Percentiles rank a stretch among this genome's conserved stretches.
These are phyloP conservation scores for Aspergillus oerlinghausenensis DNA, from an alignment of 2,329 filamentous ascomycete species.

Conservation along the genomic window DNA sequence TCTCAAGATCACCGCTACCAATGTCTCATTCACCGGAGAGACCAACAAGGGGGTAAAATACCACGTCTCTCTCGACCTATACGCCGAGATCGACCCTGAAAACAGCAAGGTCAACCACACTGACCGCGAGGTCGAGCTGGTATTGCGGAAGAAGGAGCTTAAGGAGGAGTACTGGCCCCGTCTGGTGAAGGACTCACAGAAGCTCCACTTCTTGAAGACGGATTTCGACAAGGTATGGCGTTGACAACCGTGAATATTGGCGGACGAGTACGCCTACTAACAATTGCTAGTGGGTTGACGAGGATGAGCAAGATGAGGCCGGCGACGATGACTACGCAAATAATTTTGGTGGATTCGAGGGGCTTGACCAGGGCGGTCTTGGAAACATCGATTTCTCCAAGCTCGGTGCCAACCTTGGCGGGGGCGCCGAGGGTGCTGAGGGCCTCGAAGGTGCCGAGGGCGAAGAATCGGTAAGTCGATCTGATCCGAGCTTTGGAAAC, in stretches of 20 bases:
- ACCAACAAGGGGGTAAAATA: conserved; percentile 86
- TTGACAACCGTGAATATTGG: background rate
- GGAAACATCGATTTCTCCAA: conserved; percentile 93
- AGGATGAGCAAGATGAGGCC: conserved; percentile 94
- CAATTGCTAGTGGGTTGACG: conserved; percentile 74
- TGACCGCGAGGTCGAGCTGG: conserved; percentile 78
- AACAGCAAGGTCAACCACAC: conserved; percentile 87
- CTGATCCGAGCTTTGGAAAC: background rate
- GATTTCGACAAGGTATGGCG: conserved; percentile 84
- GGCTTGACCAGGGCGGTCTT: conserved; percentile 60
- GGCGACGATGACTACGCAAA: conserved; percentile 67
- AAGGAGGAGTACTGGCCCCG: conserved; percentile 94
- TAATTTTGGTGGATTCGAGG: conserved; percentile 48
- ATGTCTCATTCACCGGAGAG: conserved; percentile 75
- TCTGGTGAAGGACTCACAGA: conserved; percentile 83
- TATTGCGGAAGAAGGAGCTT: conserved; percentile 94
- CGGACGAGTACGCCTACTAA: conserved; percentile 9
- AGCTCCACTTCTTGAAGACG: conserved; percentile 94
- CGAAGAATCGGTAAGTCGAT: conserved; percentile 39
- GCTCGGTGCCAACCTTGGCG: conserved; percentile 59
- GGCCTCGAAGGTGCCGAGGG: conserved; percentile 33
- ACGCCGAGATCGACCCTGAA: conserved; percentile 79
- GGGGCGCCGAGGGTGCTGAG: conserved; percentile 40
- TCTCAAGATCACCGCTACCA: conserved; percentile 74
- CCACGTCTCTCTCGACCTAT: conserved; percentile 81